Percentiles rank a stretch among this genome's conserved stretches.
Conservation (phyloP, 2,329 filamentous ascomycete species). For the Diaporthe sp. region DNA sequence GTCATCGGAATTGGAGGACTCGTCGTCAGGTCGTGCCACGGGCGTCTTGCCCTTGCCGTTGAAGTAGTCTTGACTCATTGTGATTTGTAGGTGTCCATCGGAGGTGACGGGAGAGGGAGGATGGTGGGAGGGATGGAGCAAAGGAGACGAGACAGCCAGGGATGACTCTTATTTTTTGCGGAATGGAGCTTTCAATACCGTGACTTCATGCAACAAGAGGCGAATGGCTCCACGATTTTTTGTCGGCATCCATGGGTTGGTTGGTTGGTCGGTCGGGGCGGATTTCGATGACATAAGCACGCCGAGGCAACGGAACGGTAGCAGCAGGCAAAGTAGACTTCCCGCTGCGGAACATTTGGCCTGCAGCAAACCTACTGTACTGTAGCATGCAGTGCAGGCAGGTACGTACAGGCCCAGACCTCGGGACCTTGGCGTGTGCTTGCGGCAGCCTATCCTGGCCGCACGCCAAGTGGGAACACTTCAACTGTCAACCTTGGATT, state of each 20-base stretch:
- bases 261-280: neutral
- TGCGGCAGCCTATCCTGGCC: constrained; percentile 26
- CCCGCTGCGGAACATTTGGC: constrained; percentile 14
- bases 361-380: neutral
- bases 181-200: constrained; percentile 32
- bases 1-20: constrained; percentile 41
- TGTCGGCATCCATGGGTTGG: constrained; percentile 16
- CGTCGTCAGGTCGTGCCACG: constrained; percentile 45
- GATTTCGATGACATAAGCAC: constrained; percentile 25
- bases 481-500: constrained; percentile 17
- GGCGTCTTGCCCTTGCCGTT: constrained; percentile 66
- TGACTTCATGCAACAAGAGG: constrained; percentile 32
- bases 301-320: neutral
- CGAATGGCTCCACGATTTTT: constrained; percentile 31
- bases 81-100: constrained; percentile 44
- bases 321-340: constrained; percentile 10
- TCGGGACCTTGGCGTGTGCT: constrained; percentile 20
- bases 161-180: constrained; percentile 38
- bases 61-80: constrained; percentile 73
- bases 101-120: constrained; percentile 29
- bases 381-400: constrained; percentile 21
- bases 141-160: constrained; percentile 1
- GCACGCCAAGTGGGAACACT: constrained; percentile 32
- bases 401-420: constrained; percentile 2
- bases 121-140: neutral